Base-by-base conservation (phyloP, 2,329 filamentous ascomycete genomes). In the Fusarium foetens region DNA sequence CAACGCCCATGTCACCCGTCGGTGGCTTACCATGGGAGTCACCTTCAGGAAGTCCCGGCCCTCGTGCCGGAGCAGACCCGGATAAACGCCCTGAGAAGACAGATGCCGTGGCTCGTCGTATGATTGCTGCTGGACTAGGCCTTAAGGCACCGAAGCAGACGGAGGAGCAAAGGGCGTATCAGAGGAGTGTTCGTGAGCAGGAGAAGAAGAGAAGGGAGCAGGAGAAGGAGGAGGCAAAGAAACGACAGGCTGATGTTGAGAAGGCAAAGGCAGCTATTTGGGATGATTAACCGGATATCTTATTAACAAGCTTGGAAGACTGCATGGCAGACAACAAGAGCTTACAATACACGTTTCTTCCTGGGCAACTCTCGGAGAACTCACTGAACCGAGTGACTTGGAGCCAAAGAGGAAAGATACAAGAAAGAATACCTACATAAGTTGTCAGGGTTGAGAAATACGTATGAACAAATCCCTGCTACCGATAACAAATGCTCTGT, bases 91-190 rank as follows among this genome's bases (percentile, higher is more conserved):
- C 94, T 0, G 95, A 97, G 83, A 99, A 97, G 86, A 97, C 95
- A 70, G 97, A 97, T 68, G 94, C 94, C 1, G 94, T 97, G 42
- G 96, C 96, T 9, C 89, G 93, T 69, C 87, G 96, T 66, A 87
- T 99, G 89, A 98, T 99, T 80, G 94, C 94, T 1, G 93, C 93
- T 7, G 94, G 93, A 1, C 84, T 98, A 73, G 96, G 96, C 2
- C 89, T 98, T 60, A 90, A 91, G 77, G 90, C 91, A 38, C 94
- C 94, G 36, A 92, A 90, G 84, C 89, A 91, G 80, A 98, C 94
- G 3, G 94, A 97, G 70, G 95, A 98, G 83, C 93, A 97, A 86
- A 88, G 87, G 75, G 93, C 94, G 59, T 98, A 96, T 80, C 95
- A 98, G 77, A 89, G 87, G 73, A 92, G 93, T 2, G 85, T 96